phyloP scores from a whole-genome alignment of 805 yeast genomes.

The Starmerella geochares region DNA sequence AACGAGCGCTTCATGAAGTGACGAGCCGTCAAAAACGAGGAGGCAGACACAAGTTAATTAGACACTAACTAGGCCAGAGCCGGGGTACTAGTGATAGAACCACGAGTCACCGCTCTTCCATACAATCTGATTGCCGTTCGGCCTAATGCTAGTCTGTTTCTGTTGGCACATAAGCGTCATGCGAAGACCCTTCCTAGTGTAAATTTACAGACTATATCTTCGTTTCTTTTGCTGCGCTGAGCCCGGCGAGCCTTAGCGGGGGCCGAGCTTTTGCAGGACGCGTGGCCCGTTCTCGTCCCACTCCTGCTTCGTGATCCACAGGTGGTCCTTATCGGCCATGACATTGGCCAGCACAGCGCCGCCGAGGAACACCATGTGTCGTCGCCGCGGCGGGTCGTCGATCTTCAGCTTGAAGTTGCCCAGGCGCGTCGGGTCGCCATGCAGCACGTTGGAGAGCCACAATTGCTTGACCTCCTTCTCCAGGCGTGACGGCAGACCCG shows the following conservation, averaged over 20 bases:
- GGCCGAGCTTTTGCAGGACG: slow-evolving; percentile 78
- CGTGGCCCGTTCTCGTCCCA: slow-evolving; percentile 97
- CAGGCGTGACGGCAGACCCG: slow-evolving; percentile 89
- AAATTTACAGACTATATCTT: not conserved
- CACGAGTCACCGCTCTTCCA: no score
- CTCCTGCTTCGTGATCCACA: slow-evolving; percentile 94
- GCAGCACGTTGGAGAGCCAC: slow-evolving; percentile 82
- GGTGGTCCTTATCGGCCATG: slow-evolving; percentile 96
- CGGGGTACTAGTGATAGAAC: no score
- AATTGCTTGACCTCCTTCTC: slow-evolving; percentile 94
- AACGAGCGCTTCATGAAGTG: slow-evolving; percentile 11
- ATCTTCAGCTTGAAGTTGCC: slow-evolving; percentile 84
- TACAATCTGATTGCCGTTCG: no score
- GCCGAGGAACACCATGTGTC: slow-evolving; percentile 97
- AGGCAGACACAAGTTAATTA: no score
- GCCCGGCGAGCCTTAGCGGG: slow-evolving; percentile 62
- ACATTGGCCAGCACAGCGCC: slow-evolving; percentile 97
- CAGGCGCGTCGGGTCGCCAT: slow-evolving; percentile 76
- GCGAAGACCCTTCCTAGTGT: no score
- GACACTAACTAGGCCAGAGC: no score
- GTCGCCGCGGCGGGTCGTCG: slow-evolving; percentile 97
- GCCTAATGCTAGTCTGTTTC: no score
- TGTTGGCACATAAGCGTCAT: no score
- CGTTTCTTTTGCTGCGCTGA: not conserved
- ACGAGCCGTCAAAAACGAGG: no score